Evolutionary conservation across 1,139 yeast genomes (phyloP).

Genomic region (Blastobotrys malaysiensis): DNA sequence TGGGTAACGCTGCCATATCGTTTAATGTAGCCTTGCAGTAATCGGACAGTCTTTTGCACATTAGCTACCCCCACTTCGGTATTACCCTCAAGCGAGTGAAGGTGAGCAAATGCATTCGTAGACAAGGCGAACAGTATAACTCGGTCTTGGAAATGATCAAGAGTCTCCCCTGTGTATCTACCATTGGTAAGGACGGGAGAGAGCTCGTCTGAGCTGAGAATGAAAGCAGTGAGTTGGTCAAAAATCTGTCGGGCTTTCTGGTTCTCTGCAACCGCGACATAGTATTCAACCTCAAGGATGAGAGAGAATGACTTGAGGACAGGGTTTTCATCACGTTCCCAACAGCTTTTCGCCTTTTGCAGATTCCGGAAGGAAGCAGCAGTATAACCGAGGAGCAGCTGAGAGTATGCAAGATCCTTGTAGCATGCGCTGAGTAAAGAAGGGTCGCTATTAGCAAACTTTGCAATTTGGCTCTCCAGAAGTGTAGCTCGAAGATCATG

Average conservation of each 20-base stretch:
- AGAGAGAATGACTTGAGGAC: neutral
- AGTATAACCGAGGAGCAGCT: conserved; percentile 16
- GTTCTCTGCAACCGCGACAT: conserved; percentile 11
- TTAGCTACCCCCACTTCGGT: conserved; percentile 18
- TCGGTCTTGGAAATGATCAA: conserved; percentile 18
- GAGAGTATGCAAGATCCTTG: conserved; percentile 10
- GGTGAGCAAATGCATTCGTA: conserved; percentile 14
- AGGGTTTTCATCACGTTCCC: conserved; percentile 9
- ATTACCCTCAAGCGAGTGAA: conserved; percentile 14
- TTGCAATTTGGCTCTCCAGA: conserved; percentile 2
- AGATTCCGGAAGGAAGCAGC: conserved; percentile 18
- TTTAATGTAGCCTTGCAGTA: conserved; percentile 20
- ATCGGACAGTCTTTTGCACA: conserved; percentile 17
- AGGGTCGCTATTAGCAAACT: neutral
- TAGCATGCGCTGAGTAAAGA: conserved; percentile 1
- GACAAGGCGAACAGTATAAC: conserved; percentile 16
- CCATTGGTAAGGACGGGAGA: conserved; percentile 12
- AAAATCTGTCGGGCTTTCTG: conserved; percentile 10
- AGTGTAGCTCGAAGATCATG: conserved; percentile 19
- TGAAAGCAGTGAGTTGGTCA: conserved; percentile 11
- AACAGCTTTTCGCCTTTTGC: conserved; percentile 1
- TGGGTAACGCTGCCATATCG: conserved; percentile 9
- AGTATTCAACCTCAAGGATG: conserved; percentile 15
- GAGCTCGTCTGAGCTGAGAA: conserved; percentile 6
- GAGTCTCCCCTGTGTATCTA: conserved; percentile 14